Evolutionary conservation across 2,329 filamentous ascomycete genomes (phyloP).

Genomic region (Fusarium sp.): DNA sequence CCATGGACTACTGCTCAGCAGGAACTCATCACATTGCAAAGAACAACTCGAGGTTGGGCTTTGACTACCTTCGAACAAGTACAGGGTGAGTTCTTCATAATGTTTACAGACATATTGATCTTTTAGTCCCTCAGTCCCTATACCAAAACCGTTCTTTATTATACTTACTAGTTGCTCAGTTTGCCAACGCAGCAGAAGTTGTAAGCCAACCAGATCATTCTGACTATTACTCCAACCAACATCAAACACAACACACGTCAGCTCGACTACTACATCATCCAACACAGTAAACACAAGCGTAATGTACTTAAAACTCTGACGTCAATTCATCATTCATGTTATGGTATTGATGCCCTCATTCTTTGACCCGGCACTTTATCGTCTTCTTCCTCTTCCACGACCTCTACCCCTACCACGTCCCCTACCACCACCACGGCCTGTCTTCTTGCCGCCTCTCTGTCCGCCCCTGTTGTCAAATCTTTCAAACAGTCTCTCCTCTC

Average conservation of each 20-base stretch:
- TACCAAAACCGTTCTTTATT: neutral
- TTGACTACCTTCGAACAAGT: neutral
- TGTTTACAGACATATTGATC: neutral
- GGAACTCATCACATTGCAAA: neutral
- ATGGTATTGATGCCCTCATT: slow-evolving; percentile 20
- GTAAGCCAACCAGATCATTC: slow-evolving; percentile 6
- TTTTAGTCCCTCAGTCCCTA: neutral
- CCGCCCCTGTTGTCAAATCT: slow-evolving; percentile 59
- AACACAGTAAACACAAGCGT: neutral
- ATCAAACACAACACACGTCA: slow-evolving; percentile 11
- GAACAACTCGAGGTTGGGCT: neutral
- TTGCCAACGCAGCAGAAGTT: neutral
- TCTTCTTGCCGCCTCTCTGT: slow-evolving; percentile 54
- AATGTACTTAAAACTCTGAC: neutral
- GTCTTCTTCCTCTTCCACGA: slow-evolving; percentile 41
- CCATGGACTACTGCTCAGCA: neutral
- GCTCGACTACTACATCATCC: slow-evolving; percentile 9
- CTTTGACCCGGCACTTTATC: slow-evolving; percentile 34
- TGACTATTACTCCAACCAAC: neutral
- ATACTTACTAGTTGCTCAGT: neutral
- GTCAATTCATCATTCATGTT: slow-evolving; percentile 19
- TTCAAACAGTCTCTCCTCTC: slow-evolving; percentile 76
- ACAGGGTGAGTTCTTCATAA: neutral
- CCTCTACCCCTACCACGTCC: slow-evolving; percentile 44
- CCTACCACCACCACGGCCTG: slow-evolving; percentile 55